These are phyloP conservation scores for Oryza australiensis DNA, from an alignment of 176 grass and related monocot genomes.

Conservation along the genomic window DNA sequence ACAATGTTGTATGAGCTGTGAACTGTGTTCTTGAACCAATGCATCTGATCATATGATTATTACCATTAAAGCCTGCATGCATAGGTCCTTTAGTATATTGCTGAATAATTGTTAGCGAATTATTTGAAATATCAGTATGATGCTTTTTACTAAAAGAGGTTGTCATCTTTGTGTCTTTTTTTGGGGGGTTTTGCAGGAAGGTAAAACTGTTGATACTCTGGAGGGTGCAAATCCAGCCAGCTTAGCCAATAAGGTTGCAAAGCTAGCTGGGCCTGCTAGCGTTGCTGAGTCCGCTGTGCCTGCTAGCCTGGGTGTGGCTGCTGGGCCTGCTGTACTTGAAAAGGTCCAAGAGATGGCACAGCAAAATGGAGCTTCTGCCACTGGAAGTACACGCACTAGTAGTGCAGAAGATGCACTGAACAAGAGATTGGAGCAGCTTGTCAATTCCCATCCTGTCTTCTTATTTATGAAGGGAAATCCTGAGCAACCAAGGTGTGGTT, in stretches of 20 bases:
- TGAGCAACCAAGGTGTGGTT: conserved; percentile 85
- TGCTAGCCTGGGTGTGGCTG: conserved; percentile 60
- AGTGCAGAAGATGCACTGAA: conserved; percentile 44
- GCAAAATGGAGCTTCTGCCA: conserved; percentile 52
- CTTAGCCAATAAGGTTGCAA: conserved; percentile 90
- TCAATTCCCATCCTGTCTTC: conserved; percentile 78
- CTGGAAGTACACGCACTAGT: conserved; percentile 27
- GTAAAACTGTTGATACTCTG: conserved; percentile 76
- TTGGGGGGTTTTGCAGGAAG: conserved; percentile 68
- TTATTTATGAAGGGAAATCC: conserved; percentile 95
- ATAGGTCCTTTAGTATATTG: neutral
- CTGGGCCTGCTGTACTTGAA: conserved; percentile 62
- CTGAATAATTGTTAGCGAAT: conserved; percentile 4
- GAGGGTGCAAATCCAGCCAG: conserved; percentile 91
- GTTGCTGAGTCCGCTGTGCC: conserved; percentile 57
- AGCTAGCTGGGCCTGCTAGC: conserved; percentile 64
- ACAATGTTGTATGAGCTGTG: neutral
- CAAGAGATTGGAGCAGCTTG: conserved; percentile 69
- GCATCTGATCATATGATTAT: neutral
- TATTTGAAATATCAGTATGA: conserved; percentile 7
- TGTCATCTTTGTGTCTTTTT: neutral
- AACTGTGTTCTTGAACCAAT: neutral
- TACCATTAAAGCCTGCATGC: neutral
- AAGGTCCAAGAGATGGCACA: conserved; percentile 52
- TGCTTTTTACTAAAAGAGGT: conserved; percentile 12